Conservation (phyloP, 225 moss, liverwort and hornwort species). For the Straminergon stramineum region DNA sequence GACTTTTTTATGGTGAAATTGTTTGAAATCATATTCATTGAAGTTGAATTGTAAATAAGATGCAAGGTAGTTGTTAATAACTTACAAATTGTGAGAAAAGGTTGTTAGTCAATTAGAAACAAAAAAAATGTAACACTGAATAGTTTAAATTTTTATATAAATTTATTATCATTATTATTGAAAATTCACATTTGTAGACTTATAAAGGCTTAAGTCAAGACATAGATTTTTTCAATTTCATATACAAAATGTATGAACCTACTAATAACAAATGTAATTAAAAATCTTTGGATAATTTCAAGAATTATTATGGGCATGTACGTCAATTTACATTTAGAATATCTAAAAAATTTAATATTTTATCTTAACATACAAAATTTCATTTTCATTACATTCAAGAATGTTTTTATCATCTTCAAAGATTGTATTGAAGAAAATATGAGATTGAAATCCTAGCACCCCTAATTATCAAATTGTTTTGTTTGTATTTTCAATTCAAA, state of each 20-base stretch:
- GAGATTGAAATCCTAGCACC: neutral
- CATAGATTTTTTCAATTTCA: neutral
- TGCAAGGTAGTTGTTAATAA: neutral
- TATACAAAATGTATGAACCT: neutral
- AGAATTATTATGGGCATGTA: accelerated
- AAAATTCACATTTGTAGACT: too few species aligned
- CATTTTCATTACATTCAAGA: neutral
- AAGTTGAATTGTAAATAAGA: neutral
- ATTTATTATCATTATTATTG: neutral
- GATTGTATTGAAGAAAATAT: neutral
- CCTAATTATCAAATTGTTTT: neutral
- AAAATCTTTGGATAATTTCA: neutral
- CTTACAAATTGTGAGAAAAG: neutral
- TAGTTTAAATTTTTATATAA: too few species aligned
- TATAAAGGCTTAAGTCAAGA: too few species aligned
- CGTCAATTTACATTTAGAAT: too few species aligned
- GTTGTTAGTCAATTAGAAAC: neutral
- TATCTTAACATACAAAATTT: neutral
- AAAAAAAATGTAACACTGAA: neutral
- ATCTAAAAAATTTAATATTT: too few species aligned
- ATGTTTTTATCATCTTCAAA: neutral
- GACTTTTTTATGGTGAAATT: too few species aligned
- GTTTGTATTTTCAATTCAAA: neutral
- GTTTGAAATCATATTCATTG: too few species aligned
- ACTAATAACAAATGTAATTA: too few species aligned